Conservation (phyloP, 2,329 filamentous ascomycete species). For the Fusarium guadeloupense region DNA sequence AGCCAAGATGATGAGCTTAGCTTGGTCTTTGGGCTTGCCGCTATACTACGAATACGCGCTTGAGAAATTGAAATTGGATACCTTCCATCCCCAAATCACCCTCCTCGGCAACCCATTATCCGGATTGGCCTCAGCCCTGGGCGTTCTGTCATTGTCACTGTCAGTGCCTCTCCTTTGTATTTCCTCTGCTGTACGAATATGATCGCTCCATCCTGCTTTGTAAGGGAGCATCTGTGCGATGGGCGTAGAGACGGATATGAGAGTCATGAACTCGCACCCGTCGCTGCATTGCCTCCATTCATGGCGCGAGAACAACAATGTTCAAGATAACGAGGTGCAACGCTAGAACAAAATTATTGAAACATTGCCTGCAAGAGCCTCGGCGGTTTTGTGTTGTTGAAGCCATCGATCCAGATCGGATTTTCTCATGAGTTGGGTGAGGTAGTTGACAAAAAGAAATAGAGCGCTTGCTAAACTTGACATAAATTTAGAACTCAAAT, state of each 20-base stretch:
- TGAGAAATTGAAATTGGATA: slow-evolving; percentile 34
- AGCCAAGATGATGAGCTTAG: slow-evolving; percentile 5
- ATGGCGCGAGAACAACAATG: slow-evolving; percentile 1
- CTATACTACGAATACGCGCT: slow-evolving; percentile 9
- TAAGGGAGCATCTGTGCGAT: neutral
- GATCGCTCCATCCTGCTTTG: neutral
- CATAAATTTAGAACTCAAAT: neutral
- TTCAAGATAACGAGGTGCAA: slow-evolving; percentile 9
- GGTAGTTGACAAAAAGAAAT: neutral
- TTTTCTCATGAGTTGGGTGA: slow-evolving; percentile 1
- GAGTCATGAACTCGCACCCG: neutral
- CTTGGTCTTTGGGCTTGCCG: slow-evolving; percentile 21
- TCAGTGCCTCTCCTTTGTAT: neutral
- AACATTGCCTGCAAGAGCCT: slow-evolving; percentile 11
- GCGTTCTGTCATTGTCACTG: slow-evolving; percentile 2
- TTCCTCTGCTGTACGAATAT: neutral
- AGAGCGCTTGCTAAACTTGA: neutral
- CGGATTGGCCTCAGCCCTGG: slow-evolving; percentile 29
- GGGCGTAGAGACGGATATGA: neutral
- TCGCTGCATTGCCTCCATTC: neutral
- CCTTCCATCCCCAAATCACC: slow-evolving; percentile 12
- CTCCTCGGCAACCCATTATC: slow-evolving; percentile 27
- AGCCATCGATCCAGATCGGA: slow-evolving; percentile 15
- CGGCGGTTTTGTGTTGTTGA: slow-evolving; percentile 7
- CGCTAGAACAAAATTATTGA: slow-evolving; percentile 25